Conservation (phyloP, 2,329 filamentous ascomycete genomes). For the Ophiocordyceps camponoti-leonardi region DNA sequence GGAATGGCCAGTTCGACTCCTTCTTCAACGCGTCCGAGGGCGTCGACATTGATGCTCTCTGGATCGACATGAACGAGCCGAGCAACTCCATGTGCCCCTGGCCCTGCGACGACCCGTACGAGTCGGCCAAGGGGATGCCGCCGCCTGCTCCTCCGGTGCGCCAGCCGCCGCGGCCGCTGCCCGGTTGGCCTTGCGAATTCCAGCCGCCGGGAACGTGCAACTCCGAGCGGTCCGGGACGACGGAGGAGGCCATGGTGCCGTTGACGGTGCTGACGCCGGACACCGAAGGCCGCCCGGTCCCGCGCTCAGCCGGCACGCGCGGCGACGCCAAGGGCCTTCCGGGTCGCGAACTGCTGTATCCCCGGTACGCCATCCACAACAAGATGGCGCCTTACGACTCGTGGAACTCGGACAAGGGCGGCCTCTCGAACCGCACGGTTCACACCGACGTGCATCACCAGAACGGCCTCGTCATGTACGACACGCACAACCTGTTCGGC, state of each 20-base stretch:
- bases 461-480: slow-evolving; percentile 60
- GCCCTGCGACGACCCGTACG: slow-evolving; percentile 11
- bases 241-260: background rate
- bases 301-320: slow-evolving; percentile 16
- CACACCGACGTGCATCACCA: slow-evolving; percentile 63
- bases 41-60: slow-evolving; percentile 61
- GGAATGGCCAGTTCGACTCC: slow-evolving; percentile 46
- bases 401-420: slow-evolving; percentile 39
- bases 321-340: slow-evolving; percentile 21
- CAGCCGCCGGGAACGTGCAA: slow-evolving; percentile 10
- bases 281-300: background rate
- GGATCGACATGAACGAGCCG: slow-evolving; percentile 52
- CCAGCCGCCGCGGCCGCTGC: slow-evolving; percentile 43
- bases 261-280: background rate
- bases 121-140: slow-evolving; percentile 25
- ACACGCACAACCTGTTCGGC: slow-evolving; percentile 67
- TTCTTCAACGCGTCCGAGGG: slow-evolving; percentile 52
- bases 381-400: slow-evolving; percentile 32
- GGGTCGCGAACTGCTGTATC: slow-evolving; percentile 50
- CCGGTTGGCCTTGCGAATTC: slow-evolving; percentile 41
- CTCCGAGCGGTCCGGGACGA: slow-evolving; percentile 1
- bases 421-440: slow-evolving; percentile 41
- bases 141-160: slow-evolving; percentile 47
- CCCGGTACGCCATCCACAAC: slow-evolving; percentile 63
- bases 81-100: slow-evolving; percentile 15